Percentiles rank a stretch among this genome's conserved stretches.
Evolutionary conservation across 1,139 yeast species (phyloP).

Genomic region (Geotrichum bryndzae): DNA sequence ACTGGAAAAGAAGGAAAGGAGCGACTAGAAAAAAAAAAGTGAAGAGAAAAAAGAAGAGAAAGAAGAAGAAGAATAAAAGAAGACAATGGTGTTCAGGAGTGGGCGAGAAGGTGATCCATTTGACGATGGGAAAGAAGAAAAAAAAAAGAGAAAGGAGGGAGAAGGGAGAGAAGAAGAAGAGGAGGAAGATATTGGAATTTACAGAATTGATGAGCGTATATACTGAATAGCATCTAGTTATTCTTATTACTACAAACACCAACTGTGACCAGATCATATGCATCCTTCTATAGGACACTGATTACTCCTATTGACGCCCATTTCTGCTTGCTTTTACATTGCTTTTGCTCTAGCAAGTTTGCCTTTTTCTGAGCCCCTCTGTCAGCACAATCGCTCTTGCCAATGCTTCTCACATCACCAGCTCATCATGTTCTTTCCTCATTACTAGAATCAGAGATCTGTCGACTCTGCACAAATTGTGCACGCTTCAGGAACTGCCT

Average conservation of each 20-base stretch:
- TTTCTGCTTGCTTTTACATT: neutral
- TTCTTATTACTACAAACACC: neutral
- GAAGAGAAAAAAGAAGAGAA: neutral
- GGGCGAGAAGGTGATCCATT: neutral
- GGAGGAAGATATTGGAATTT: neutral
- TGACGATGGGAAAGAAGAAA: neutral
- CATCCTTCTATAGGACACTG: neutral
- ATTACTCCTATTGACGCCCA: neutral
- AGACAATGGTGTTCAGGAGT: neutral
- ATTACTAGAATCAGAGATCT: neutral
- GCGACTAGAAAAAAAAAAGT: neutral
- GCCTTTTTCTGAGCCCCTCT: neutral
- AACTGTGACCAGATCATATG: neutral
- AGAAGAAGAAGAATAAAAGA: constrained; percentile 2
- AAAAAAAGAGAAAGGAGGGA: neutral
- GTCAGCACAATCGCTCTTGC: too few species aligned
- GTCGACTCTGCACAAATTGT: neutral
- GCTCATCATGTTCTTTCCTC: too few species aligned
- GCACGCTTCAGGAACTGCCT: neutral
- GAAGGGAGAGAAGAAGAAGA: neutral
- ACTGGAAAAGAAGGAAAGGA: constrained; percentile 8
- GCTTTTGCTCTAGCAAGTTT: neutral
- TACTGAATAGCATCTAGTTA: too few species aligned
- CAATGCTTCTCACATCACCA: too few species aligned
- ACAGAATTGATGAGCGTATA: too few species aligned